phyloP scores from a whole-genome alignment of 2,329 filamentous ascomycete species.

The Fusarium continuum region DNA sequence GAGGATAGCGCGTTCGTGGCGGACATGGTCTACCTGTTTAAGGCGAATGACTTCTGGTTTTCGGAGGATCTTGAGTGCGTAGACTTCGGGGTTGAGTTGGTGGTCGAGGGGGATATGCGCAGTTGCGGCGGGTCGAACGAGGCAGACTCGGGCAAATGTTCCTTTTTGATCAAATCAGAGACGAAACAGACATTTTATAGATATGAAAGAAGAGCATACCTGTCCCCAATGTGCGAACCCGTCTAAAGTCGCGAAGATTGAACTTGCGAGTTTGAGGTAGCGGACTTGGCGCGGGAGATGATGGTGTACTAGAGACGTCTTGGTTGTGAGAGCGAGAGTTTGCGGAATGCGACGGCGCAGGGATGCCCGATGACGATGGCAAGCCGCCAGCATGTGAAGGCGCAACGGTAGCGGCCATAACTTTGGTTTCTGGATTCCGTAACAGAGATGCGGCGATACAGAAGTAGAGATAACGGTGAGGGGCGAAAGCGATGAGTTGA shows the following conservation, averaged over 20 bases:
- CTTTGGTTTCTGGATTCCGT: background rate
- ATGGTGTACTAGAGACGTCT: conserved; percentile 17
- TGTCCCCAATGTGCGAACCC: conserved; percentile 80
- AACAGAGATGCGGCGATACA: background rate
- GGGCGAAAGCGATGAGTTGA: conserved; percentile 9
- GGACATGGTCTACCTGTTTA: conserved; percentile 88
- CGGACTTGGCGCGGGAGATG: conserved; percentile 29
- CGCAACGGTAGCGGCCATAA: conserved; percentile 48
- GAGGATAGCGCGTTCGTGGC: conserved; percentile 82
- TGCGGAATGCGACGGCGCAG: conserved; percentile 34
- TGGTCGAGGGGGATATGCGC: conserved; percentile 51
- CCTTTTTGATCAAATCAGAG: conserved; percentile 54
- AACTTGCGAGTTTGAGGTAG: conserved; percentile 45
- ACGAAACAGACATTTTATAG: background rate
- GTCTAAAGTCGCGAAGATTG: conserved; percentile 67
- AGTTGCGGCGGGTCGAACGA: conserved; percentile 72
- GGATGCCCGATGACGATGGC: conserved; percentile 37
- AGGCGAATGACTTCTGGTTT: conserved; percentile 79
- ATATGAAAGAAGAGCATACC: conserved; percentile 56
- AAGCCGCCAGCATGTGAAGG: conserved; percentile 44
- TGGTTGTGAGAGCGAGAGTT: conserved; percentile 31
- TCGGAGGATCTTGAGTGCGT: conserved; percentile 81
- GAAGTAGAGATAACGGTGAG: background rate
- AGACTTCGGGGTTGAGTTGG: conserved; percentile 62
- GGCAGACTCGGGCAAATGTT: conserved; percentile 84